These are phyloP conservation scores for Tulasnella sp. DNA, from an alignment of 768 basidiomycete genomes.

Conservation along the genomic window DNA sequence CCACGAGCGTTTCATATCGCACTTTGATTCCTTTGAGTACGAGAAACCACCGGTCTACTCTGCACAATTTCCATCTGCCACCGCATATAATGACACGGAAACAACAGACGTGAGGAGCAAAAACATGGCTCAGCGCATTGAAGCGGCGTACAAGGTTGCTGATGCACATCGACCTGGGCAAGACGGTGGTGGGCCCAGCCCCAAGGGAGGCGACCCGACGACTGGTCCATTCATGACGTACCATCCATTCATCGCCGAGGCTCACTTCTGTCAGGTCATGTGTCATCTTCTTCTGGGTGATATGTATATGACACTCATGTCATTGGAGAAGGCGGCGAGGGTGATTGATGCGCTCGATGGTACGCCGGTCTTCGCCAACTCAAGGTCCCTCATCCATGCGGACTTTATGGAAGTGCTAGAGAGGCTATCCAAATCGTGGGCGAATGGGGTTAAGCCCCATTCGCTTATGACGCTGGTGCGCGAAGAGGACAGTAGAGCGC, in stretches of 20 bases:
- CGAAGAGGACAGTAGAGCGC: constrained; percentile 17
- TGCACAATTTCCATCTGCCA: background rate
- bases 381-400: constrained; percentile 80
- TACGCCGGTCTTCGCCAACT: constrained; percentile 78
- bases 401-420: constrained; percentile 81
- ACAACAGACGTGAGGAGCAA: background rate
- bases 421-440: constrained; percentile 69
- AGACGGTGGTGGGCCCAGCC: constrained; percentile 5
- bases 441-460: constrained; percentile 34
- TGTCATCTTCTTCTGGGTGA: constrained; percentile 70
- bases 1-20: constrained; percentile 70
- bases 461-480: constrained; percentile 12
- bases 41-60: background rate
- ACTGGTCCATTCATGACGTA: constrained; percentile 76
- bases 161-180: constrained; percentile 54
- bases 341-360: constrained; percentile 77
- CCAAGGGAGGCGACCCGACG: constrained; percentile 14
- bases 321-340: constrained; percentile 53
- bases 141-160: constrained; percentile 56
- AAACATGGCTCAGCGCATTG: constrained; percentile 38
- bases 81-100: background rate
- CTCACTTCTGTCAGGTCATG: constrained; percentile 69
- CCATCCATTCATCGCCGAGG: constrained; percentile 80
- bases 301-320: constrained; percentile 46
- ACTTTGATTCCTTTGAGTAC: constrained; percentile 64